Percentiles rank a stretch among this genome's conserved stretches.
Evolutionary conservation across 352 stramenopile genomes (phyloP).

Genomic region (Phytophthora pistaciae): DNA sequence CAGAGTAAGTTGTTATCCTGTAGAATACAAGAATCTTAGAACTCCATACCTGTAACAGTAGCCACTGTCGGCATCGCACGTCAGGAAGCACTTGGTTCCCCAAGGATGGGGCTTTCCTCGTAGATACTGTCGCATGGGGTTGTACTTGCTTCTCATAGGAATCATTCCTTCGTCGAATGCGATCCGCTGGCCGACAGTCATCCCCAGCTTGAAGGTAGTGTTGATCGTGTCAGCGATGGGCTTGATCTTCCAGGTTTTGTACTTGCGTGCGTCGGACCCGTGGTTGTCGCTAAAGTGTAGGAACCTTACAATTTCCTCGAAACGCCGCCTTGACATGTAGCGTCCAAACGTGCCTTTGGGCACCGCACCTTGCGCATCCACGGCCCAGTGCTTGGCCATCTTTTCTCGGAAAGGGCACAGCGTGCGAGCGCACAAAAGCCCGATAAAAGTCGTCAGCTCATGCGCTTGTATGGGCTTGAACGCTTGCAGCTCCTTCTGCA

Average conservation of each 20-base stretch:
- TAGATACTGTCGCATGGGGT: conserved; percentile 13
- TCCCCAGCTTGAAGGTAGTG: not conserved
- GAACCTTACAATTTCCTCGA: not conserved
- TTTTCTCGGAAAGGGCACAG: conserved; percentile 6
- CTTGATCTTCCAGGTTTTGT: not conserved
- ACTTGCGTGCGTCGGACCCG: not conserved
- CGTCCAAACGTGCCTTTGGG: conserved; percentile 1
- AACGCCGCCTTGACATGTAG: not conserved
- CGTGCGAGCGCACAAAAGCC: conserved; percentile 7
- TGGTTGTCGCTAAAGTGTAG: not conserved
- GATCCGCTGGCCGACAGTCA: not conserved
- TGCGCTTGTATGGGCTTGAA: conserved; percentile 6
- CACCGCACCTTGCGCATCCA: conserved; percentile 4
- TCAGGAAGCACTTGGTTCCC: conserved; percentile 13
- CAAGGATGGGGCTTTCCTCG: conserved; percentile 8
- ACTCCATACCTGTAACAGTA: conserved; percentile 17
- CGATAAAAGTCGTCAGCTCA: conserved; percentile 12
- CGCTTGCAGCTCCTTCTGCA: conserved; percentile 3
- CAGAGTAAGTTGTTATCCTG: not conserved
- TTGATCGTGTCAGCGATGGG: not conserved
- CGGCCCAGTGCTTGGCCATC: conserved; percentile 9
- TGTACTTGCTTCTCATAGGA: conserved; percentile 13
- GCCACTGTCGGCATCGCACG: conserved; percentile 4
- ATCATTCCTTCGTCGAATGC: conserved; percentile 18
- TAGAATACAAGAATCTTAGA: conserved; percentile 5